Evolutionary conservation across 108 stramenopile genomes (phyloP).

Genomic region (Pseudonitzschia multistriata): DNA sequence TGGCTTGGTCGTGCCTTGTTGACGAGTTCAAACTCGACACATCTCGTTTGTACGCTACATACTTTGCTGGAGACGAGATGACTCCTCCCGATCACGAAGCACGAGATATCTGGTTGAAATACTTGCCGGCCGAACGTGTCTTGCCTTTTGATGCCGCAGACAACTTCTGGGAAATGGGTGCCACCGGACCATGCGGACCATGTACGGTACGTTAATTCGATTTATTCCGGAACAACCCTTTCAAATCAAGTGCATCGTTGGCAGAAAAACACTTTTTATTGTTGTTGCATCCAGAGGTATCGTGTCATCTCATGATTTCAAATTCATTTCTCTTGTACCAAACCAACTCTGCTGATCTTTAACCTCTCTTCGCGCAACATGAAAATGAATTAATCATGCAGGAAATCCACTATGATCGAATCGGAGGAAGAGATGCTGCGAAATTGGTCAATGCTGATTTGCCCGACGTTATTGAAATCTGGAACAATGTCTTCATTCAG

Average conservation of each 20-base stretch:
- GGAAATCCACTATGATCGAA: conserved; percentile 99
- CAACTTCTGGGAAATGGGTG: conserved; percentile 99
- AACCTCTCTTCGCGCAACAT: not conserved
- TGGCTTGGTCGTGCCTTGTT: conserved; percentile 96
- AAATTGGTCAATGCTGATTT: conserved; percentile 94
- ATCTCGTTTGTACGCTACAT: conserved; percentile 92
- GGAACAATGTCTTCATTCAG: conserved; percentile 99
- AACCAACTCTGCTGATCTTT: not conserved
- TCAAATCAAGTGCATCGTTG: too few species aligned
- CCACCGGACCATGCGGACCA: conserved; percentile 98
- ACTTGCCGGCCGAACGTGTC: conserved; percentile 88
- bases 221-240: not conserved
- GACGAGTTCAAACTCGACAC: conserved; percentile 85
- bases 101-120: conserved; percentile 87
- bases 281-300: not conserved
- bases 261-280: not conserved
- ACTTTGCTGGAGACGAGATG: conserved; percentile 95
- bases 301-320: not conserved
- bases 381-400: too few species aligned
- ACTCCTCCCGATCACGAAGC: conserved; percentile 92
- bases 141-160: conserved; percentile 93
- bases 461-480: conserved; percentile 96
- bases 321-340: not conserved
- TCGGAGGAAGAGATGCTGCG: conserved; percentile 95
- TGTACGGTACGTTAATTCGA: conserved; percentile 67